Evolutionary conservation across 176 grass and related monocot genomes (phyloP), one percentile per base, ranked within the genome.

Genomic region (Olyra latifolia): DNA sequence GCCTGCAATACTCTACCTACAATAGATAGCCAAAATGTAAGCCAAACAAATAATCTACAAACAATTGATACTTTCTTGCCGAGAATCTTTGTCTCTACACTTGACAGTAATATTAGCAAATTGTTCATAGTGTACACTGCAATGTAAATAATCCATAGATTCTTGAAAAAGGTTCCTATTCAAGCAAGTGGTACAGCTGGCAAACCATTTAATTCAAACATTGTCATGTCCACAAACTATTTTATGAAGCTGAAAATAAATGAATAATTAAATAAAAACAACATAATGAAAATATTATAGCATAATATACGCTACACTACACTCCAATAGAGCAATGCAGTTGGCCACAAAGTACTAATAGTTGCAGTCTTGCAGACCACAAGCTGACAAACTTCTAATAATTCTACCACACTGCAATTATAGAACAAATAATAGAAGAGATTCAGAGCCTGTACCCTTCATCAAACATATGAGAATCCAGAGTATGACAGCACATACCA

Each of bases 401-500:
- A 61, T 71, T 30, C 20, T 72, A 42, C 12, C 39, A 1, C 11
- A 13, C 56, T 45, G 23, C 30, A 32, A 72, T 43, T 43, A 68
- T 29, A 39, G 53, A 84, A 69, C 12, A 80, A 71, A 56, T n/a
- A n/a, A n/a, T 12, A 59, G 40, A 85, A 82, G 39, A 88, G 79
- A 82, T 56, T 75, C 72, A 86, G 82, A 86, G 86, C 84, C 84
- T 95, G 95, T 88, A 98, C 95, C 95, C 69, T 91, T 95, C 86
- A 98, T 91, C 87, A 98, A 80, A 81, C 87, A 98, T 68, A 89
- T 76, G 60, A 98, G 88, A 70, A 95, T 91, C 95, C 95, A 98
- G 45, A 98, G 92, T 62, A 98, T 84, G 61, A 89, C 60, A 35
- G 90, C 90, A 28, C 95, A 98, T 25, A 95, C 92, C 28, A 98